Conservation (phyloP, 2,329 filamentous ascomycete genomes). For the Hymenoscyphus fructigenus region DNA sequence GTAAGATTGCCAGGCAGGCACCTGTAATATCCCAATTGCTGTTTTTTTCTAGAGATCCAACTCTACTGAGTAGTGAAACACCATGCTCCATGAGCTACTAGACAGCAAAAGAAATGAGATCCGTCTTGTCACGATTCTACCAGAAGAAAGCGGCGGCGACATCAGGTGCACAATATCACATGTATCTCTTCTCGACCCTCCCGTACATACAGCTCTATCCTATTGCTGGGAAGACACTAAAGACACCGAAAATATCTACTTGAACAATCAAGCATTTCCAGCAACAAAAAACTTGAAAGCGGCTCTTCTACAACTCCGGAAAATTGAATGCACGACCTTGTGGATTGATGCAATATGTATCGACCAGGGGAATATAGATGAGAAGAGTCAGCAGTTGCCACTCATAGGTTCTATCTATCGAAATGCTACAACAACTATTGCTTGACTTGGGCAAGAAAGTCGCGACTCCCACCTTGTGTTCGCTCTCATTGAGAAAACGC, state of each 20-base stretch:
- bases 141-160: background rate
- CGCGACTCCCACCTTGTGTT: background rate
- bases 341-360: conserved; percentile 13
- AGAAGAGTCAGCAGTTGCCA: conserved; percentile 24
- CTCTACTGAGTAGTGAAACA: background rate
- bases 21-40: too few relatives aligned
- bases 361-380: conserved; percentile 24
- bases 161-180: background rate
- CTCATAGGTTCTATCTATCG: conserved; percentile 32
- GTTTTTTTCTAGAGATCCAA: too few relatives aligned
- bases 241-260: background rate
- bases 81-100: conserved; percentile 1
- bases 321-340: background rate
- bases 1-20: too few relatives aligned
- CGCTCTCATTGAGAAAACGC: background rate
- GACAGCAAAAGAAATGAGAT: background rate
- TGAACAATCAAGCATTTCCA: background rate
- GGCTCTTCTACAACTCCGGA: conserved; percentile 1
- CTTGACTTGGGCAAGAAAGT: conserved; percentile 14
- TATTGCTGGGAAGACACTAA: conserved; percentile 7
- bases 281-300: background rate
- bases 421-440: conserved; percentile 10
- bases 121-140: conserved; percentile 2
- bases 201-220: background rate
- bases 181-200: background rate